Evolutionary conservation across 306 rosid genomes (phyloP).

Genomic region (Citrullus colocynthis): DNA sequence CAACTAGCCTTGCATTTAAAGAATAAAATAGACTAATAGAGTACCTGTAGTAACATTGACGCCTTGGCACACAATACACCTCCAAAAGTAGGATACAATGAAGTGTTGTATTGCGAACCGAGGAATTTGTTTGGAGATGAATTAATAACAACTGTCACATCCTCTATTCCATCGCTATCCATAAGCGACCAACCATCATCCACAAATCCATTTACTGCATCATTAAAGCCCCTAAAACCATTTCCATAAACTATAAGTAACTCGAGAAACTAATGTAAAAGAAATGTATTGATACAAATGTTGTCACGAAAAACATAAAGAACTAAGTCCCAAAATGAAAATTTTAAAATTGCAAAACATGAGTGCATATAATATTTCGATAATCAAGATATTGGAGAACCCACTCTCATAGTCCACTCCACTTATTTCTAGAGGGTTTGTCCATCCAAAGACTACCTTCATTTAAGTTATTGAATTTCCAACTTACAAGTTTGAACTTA

Average conservation of each 20-base stretch:
- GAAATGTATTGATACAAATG: neutral
- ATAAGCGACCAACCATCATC: slow-evolving; percentile 90
- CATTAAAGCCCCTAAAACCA: slow-evolving; percentile 68
- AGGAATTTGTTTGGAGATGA: slow-evolving; percentile 55
- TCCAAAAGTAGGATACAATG: slow-evolving; percentile 63
- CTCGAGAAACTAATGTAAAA: neutral
- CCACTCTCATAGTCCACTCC: no score
- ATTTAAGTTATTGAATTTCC: neutral
- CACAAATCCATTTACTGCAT: slow-evolving; percentile 85
- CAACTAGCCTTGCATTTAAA: neutral
- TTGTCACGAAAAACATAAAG: neutral
- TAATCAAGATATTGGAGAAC: no score
- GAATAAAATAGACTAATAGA: neutral
- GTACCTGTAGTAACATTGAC: slow-evolving; percentile 71
- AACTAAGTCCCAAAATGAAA: neutral
- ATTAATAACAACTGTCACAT: slow-evolving; percentile 72
- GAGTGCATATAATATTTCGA: no score
- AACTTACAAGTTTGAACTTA: neutral
- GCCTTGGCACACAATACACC: slow-evolving; percentile 96
- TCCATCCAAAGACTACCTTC: no score
- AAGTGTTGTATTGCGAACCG: slow-evolving; percentile 46
- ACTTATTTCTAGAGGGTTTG: no score
- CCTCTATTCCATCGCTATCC: slow-evolving; percentile 74
- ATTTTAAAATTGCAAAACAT: neutral
- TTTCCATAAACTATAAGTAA: neutral